Evolutionary conservation across 1,284 basidiomycete genomes (phyloP).

Genomic region (Amylostereum chailletii): DNA sequence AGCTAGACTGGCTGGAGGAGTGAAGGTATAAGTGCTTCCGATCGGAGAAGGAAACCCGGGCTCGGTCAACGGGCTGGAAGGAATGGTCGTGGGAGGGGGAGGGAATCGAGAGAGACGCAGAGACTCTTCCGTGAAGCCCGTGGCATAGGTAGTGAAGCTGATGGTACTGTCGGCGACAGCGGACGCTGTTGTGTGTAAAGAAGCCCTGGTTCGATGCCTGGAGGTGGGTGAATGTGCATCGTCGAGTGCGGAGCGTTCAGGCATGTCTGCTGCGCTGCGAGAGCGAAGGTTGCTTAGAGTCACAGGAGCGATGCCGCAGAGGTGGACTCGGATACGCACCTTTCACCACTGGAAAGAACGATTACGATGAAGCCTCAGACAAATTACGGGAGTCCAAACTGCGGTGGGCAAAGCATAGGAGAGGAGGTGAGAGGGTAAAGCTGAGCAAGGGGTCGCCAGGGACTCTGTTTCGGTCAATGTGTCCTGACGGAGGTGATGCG

Average conservation of each 20-base stretch:
- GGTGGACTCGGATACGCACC: no score
- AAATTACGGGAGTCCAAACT: no score
- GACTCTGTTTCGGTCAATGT: no score
- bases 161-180: constrained; percentile 47
- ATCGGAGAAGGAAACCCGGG: constrained; percentile 9
- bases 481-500: no score
- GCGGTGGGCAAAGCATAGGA: no score
- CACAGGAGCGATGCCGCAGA: no score
- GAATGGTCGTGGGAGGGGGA: constrained; percentile 24
- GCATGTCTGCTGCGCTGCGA: no score
- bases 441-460: no score
- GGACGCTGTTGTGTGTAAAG: constrained; percentile 40
- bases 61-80: constrained; percentile 18
- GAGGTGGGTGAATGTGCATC: constrained; percentile 8
- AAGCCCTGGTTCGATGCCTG: constrained; percentile 28
- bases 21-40: constrained; percentile 4
- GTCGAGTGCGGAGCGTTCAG: not conserved
- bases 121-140: constrained; percentile 22
- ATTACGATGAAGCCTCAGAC: no score
- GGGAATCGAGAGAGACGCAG: constrained; percentile 35
- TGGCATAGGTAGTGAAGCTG: constrained; percentile 28
- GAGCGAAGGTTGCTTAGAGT: no score
- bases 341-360: no score
- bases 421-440: no score
- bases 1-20: not conserved